phyloP scores from a whole-genome alignment of 2,329 filamentous ascomycete species.

The Nigrospora sphaerica region DNA sequence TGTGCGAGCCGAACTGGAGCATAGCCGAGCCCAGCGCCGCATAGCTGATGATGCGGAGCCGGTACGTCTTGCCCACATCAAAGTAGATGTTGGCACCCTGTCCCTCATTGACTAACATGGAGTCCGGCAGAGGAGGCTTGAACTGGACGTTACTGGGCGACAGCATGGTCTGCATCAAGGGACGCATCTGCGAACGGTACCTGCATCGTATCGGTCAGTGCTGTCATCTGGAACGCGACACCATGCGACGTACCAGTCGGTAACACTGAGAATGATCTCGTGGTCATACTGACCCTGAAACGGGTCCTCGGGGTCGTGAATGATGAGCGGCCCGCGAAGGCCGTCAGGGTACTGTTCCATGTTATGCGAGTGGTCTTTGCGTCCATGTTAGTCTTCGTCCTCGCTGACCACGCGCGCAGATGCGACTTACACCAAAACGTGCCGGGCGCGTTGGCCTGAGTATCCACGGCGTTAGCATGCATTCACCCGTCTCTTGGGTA shows the following conservation, averaged over 20 bases:
- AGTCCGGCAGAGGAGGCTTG: slow-evolving; percentile 32
- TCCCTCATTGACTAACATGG: slow-evolving; percentile 36
- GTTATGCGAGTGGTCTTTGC: slow-evolving; percentile 52
- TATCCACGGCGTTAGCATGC: not conserved
- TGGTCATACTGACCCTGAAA: slow-evolving; percentile 47
- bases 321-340: slow-evolving; percentile 53
- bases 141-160: slow-evolving; percentile 29
- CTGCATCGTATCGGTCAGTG: slow-evolving; percentile 12
- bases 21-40: slow-evolving; percentile 34
- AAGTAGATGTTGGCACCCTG: slow-evolving; percentile 26
- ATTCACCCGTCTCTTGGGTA: not conserved
- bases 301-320: slow-evolving; percentile 50
- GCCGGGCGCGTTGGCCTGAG: slow-evolving; percentile 30
- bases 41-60: slow-evolving; percentile 39
- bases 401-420: not conserved
- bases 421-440: slow-evolving; percentile 37
- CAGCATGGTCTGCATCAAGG: slow-evolving; percentile 31
- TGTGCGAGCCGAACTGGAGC: slow-evolving; percentile 34
- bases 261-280: slow-evolving; percentile 50
- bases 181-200: slow-evolving; percentile 33
- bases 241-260: slow-evolving; percentile 41
- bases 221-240: not conserved
- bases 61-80: slow-evolving; percentile 35
- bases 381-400: too few relatives aligned
- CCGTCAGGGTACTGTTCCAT: slow-evolving; percentile 62